phyloP scores from a whole-genome alignment of 1,139 yeast species.

The Magnusiomyces clavatus region DNA sequence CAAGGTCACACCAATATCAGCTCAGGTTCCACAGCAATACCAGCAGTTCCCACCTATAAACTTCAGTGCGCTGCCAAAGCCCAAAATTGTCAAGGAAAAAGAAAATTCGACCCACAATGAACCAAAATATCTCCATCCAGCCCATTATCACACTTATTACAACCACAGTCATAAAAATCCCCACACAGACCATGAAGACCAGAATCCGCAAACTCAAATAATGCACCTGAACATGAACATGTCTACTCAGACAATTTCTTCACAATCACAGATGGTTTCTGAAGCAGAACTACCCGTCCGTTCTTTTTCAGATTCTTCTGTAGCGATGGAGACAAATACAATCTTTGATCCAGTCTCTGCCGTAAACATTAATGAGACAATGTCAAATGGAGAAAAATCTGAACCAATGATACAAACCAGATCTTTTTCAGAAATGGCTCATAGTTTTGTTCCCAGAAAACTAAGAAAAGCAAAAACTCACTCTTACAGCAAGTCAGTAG shows the following conservation, averaged over 20 bases:
- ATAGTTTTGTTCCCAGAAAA: background rate
- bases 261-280: background rate
- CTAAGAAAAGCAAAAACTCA: background rate
- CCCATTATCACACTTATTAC: too few species aligned
- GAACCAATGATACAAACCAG: background rate
- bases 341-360: background rate
- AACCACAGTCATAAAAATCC: too few species aligned
- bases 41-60: too few species aligned
- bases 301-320: constrained; percentile 3
- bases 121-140: too few species aligned
- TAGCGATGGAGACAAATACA: background rate
- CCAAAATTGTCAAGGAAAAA: too few species aligned
- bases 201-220: background rate
- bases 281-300: constrained; percentile 1
- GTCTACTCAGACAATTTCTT: background rate
- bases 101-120: too few species aligned
- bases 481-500: background rate
- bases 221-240: background rate
- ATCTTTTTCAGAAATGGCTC: background rate
- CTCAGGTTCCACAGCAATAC: too few species aligned
- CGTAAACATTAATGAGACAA: background rate
- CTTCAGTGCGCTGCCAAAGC: too few species aligned
- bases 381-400: background rate
- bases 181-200: too few species aligned
- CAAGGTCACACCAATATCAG: too few species aligned